Evolutionary conservation across 768 basidiomycete species (phyloP).

Genomic region (Trametes gibbosa): DNA sequence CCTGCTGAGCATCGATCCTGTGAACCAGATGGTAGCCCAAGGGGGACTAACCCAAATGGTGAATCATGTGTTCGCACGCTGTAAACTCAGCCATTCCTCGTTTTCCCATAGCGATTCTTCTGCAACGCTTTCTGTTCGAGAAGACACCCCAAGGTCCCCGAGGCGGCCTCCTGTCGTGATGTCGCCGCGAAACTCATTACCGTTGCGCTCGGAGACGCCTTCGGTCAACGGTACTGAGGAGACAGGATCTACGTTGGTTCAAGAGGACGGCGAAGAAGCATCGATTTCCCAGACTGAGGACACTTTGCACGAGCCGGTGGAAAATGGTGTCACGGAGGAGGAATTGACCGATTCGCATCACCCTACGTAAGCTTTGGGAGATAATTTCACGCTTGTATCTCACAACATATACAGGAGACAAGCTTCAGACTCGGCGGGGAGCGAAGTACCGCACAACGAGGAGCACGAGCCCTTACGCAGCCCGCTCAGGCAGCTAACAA

Average conservation of each 20-base stretch:
- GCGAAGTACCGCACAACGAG: conserved; percentile 18
- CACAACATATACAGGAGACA: background rate
- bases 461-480: conserved; percentile 17
- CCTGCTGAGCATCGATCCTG: conserved; percentile 81
- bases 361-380: conserved; percentile 10
- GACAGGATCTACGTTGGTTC: conserved; percentile 12
- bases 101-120: conserved; percentile 22
- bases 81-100: conserved; percentile 37
- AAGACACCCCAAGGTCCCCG: conserved; percentile 9
- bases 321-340: background rate
- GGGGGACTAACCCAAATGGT: conserved; percentile 98
- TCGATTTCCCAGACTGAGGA: background rate
- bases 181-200: conserved; percentile 18
- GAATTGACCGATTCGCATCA: conserved; percentile 6
- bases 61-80: conserved; percentile 90
- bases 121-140: conserved; percentile 14
- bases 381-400: background rate
- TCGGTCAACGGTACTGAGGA: conserved; percentile 16
- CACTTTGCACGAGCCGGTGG: conserved; percentile 2
- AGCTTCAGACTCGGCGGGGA: conserved; percentile 19
- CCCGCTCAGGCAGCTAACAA: conserved; percentile 47
- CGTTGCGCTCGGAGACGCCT: conserved; percentile 10
- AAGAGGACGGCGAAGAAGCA: background rate
- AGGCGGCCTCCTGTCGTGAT: conserved; percentile 15
- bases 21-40: conserved; percentile 98